These are phyloP conservation scores for Mycena epipterygia DNA, from an alignment of 768 basidiomycete species.

Conservation along the genomic window DNA sequence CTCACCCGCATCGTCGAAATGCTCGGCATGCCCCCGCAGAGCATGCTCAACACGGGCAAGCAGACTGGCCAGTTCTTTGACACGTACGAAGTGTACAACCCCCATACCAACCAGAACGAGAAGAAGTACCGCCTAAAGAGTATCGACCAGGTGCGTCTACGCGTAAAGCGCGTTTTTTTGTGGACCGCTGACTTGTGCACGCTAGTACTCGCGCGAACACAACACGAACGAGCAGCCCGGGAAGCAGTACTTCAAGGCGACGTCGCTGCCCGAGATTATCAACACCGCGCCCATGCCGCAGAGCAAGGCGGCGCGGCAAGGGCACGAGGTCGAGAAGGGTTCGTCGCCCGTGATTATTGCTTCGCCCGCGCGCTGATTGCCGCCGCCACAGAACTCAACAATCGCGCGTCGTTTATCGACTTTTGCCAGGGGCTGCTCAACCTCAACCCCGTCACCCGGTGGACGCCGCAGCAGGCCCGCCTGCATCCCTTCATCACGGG, in stretches of 20 bases:
- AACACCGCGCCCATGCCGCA: constrained; percentile 94
- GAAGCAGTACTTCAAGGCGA: constrained; percentile 99
- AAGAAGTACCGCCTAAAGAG: constrained; percentile 91
- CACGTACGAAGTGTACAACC: constrained; percentile 68
- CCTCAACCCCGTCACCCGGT: constrained; percentile 94
- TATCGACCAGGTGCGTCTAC: constrained; percentile 68
- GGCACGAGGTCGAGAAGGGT: constrained; percentile 94
- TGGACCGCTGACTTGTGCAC: not conserved
- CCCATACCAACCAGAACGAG: constrained; percentile 79
- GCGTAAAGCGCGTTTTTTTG: not conserved
- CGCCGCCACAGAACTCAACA: constrained; percentile 83
- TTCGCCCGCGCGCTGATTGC: constrained; percentile 6
- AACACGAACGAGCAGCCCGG: constrained; percentile 97
- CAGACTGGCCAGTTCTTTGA: constrained; percentile 97
- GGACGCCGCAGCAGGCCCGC: constrained; percentile 97
- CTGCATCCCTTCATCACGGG: constrained; percentile 98
- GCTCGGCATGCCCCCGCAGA: constrained; percentile 93
- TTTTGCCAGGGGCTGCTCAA: constrained; percentile 96
- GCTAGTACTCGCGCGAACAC: constrained; percentile 92
- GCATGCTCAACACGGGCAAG: constrained; percentile 97
- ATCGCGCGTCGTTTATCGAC: constrained; percentile 95
- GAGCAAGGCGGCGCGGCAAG: constrained; percentile 81
- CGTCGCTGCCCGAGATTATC: constrained; percentile 93
- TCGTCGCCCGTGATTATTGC: constrained; percentile 38
- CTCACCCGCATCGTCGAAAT: constrained; percentile 97